Base-by-base conservation (phyloP, 495 filamentous ascomycete species). In the Apodospora peruviana region DNA sequence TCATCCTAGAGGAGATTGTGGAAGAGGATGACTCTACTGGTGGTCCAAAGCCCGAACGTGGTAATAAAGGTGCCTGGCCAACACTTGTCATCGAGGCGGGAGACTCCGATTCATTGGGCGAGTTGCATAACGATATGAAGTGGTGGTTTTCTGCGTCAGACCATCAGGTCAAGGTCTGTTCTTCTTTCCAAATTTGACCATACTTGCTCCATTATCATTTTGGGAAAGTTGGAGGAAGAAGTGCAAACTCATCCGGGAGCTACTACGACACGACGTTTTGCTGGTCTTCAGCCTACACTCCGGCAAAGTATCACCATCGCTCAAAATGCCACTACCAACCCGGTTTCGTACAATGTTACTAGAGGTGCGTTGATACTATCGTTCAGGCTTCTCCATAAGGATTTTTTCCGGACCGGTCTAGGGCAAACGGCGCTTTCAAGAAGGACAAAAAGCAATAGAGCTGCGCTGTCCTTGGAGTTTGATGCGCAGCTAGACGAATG, bases 11-110 rank as follows among this genome's bases (percentile, higher is more conserved):
- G 29, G 29, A 45, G 45, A 29, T 41, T 23, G 20, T 16, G 52
- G n/a, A 38, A 49, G 52, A 60, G 35, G 45, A 49, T 25, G 54
- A 63, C 29, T 60, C 57, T 38, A 53, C 39, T 19, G 53, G 60
- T 40, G 57, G 48, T 45, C 57, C 60, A 39, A 45, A 25, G 19
- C 44, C 56, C 43, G 32, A 53, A 52, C 53, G 54, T 51, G 23
- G 14, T 37, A 23, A 17, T 27, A 45, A 37, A 45, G 40, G 20
- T 43, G 34, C 25, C 21, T 64, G 61, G 63, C 65, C 67, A 39
- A 68, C 62, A 29, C 50, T 68, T 14, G 54, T 68, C 18, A 56
- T 70, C 22, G 55, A 66, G 41, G 57, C 60, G 21, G 63, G 67
- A 14, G 43, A 48, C 37, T 58, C 60, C 2, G 45, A 64, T 44